Percentiles rank a stretch among this genome's conserved stretches.
These are phyloP conservation scores for Debaryomyces prosopidis DNA, from an alignment of 805 yeast species.

Conservation along the genomic window DNA sequence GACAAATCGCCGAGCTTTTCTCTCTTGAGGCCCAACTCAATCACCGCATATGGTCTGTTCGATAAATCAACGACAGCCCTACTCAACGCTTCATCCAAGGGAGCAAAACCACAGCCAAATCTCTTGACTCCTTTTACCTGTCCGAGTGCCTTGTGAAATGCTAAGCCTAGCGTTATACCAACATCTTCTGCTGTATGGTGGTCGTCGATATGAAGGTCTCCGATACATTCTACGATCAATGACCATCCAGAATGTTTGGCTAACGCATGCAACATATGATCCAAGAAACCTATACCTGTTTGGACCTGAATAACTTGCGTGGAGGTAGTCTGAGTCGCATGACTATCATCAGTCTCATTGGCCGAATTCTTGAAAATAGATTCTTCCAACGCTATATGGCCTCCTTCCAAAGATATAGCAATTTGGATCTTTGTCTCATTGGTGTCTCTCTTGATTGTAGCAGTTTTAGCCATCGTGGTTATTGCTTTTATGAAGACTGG, in stretches of 20 bases:
- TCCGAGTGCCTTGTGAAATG: conserved; percentile 88
- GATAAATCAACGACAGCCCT: conserved; percentile 96
- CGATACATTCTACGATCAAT: conserved; percentile 81
- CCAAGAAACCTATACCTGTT: conserved; percentile 93
- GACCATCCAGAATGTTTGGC: conserved; percentile 99
- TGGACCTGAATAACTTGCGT: conserved; percentile 77
- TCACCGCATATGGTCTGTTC: conserved; percentile 87
- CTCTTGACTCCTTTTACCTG: conserved; percentile 87
- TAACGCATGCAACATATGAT: conserved; percentile 96
- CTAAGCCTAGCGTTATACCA: conserved; percentile 87
- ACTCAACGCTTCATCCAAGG: conserved; percentile 92
- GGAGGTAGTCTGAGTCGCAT: conserved; percentile 69
- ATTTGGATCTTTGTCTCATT: conserved; percentile 94
- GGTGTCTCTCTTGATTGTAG: conserved; percentile 67
- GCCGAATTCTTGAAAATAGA: conserved; percentile 50
- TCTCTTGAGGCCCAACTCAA: conserved; percentile 85
- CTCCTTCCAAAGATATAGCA: conserved; percentile 83
- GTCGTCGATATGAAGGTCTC: conserved; percentile 94
- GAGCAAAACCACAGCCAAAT: conserved; percentile 92
- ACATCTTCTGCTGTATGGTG: conserved; percentile 97
- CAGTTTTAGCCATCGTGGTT: conserved; percentile 23
- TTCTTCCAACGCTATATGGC: conserved; percentile 61
- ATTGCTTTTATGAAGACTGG: not conserved
- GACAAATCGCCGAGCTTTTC: conserved; percentile 92
- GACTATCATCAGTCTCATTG: conserved; percentile 30